Conservation (phyloP, 352 stramenopile genomes). For the Phytopythium kandeliae region DNA sequence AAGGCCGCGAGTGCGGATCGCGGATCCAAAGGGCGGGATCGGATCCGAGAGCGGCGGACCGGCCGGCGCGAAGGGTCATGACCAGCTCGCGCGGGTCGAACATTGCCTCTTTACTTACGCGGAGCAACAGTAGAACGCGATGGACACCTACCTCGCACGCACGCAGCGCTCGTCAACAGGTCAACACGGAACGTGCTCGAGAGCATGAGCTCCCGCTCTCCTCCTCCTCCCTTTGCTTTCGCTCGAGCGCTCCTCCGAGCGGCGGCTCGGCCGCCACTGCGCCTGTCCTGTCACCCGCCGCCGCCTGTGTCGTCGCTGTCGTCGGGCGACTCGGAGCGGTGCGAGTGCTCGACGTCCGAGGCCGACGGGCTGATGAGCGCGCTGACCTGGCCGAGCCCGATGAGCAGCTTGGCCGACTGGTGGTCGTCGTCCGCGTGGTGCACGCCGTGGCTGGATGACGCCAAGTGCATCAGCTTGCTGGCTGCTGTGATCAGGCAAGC, state of each 20-base stretch:
- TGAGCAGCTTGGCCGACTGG: constrained; percentile 51
- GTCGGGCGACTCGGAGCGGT: not conserved
- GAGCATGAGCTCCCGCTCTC: too few relatives aligned
- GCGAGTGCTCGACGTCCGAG: constrained; percentile 2
- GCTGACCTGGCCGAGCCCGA: constrained; percentile 34
- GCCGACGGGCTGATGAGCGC: constrained; percentile 3
- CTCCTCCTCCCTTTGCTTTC: too few relatives aligned
- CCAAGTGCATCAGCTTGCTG: constrained; percentile 24
- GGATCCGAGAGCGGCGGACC: too few relatives aligned
- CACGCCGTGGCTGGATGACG: constrained; percentile 6
- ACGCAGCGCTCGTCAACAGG: too few relatives aligned
- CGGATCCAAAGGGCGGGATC: too few relatives aligned
- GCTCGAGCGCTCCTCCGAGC: too few relatives aligned
- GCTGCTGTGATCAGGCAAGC: too few relatives aligned
- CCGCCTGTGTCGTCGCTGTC: not conserved
- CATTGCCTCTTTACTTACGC: not conserved
- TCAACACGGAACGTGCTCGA: too few relatives aligned
- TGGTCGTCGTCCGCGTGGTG: constrained; percentile 23
- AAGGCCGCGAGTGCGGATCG: too few relatives aligned
- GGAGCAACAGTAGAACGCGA: not conserved
- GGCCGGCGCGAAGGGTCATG: too few relatives aligned
- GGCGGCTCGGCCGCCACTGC: too few relatives aligned
- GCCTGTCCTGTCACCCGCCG: too few relatives aligned
- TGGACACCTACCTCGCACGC: not conserved
- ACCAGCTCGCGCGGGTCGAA: not conserved